Conservation (phyloP, 2,329 filamentous ascomycete genomes). For the Colletotrichum sp. region DNA sequence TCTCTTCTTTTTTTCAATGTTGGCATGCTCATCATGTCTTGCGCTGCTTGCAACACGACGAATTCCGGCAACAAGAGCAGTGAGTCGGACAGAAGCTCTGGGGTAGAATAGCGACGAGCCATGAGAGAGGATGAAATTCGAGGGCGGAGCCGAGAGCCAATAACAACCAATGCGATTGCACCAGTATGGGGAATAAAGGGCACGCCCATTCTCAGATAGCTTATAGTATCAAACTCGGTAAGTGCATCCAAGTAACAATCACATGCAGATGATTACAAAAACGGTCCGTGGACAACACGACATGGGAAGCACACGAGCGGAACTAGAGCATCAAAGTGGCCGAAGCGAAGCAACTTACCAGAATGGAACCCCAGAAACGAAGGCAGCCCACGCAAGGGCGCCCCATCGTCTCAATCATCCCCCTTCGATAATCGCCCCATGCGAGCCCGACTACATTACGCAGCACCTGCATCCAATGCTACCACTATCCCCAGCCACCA, state of each 20-base stretch:
- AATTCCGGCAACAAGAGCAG: too few species aligned
- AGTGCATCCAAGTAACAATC: too few species aligned
- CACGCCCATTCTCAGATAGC: fast-evolving
- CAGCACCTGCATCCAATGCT: too few species aligned
- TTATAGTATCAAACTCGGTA: background rate
- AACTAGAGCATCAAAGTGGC: background rate
- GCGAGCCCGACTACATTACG: background rate
- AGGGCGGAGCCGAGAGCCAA: background rate
- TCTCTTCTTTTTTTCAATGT: background rate
- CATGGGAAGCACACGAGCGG: fast-evolving
- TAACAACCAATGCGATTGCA: background rate
- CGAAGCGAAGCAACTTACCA: background rate
- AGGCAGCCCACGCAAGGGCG: background rate
- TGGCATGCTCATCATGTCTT: background rate
- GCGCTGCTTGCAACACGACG: background rate
- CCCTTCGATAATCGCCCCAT: background rate
- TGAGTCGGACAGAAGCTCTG: too few species aligned
- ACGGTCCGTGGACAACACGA: too few species aligned
- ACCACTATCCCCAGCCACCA: background rate
- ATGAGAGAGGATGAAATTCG: background rate
- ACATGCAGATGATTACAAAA: background rate
- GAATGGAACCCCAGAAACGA: background rate
- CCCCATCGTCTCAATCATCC: background rate
- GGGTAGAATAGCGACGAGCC: too few species aligned
- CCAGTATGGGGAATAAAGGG: background rate